Conservation (phyloP, 2,329 filamentous ascomycete genomes). For the Parastagonospora avenae region DNA sequence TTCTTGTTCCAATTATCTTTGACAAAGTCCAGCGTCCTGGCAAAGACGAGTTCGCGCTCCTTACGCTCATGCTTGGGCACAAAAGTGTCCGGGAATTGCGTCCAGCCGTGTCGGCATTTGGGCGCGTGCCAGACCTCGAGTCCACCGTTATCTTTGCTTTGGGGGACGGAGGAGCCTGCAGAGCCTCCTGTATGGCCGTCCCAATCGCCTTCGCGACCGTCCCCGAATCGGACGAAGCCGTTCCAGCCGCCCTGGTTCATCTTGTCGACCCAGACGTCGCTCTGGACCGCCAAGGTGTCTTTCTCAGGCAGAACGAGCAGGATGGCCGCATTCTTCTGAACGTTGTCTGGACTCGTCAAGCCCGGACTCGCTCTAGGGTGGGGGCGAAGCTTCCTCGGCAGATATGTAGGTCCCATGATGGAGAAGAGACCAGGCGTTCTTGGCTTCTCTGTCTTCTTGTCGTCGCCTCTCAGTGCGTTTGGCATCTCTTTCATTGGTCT, state of each 20-base stretch:
- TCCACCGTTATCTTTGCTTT: slow-evolving; percentile 33
- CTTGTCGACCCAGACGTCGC: slow-evolving; percentile 50
- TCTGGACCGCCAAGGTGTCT: slow-evolving; percentile 49
- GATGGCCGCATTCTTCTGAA: slow-evolving; percentile 48
- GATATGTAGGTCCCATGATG: slow-evolving; percentile 50
- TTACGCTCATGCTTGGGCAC: slow-evolving; percentile 46
- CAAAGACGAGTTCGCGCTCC: slow-evolving; percentile 45
- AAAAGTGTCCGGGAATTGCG: slow-evolving; percentile 48
- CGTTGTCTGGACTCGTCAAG: slow-evolving; percentile 36
- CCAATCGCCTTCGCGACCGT: slow-evolving; percentile 40
- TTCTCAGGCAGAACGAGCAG: slow-evolving; percentile 50
- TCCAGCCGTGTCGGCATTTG: slow-evolving; percentile 49
- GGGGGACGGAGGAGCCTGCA: slow-evolving; percentile 14
- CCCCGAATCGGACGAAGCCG: slow-evolving; percentile 41
- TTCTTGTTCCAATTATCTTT: slow-evolving; percentile 42
- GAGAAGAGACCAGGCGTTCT: slow-evolving; percentile 45
- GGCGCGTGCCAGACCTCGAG: slow-evolving; percentile 48
- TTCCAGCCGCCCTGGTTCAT: slow-evolving; percentile 42
- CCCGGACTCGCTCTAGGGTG: slow-evolving; percentile 51
- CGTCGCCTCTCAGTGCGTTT: slow-evolving; percentile 39
- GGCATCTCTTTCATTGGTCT: slow-evolving; percentile 45
- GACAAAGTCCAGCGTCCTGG: slow-evolving; percentile 44
- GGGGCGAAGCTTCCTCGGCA: slow-evolving; percentile 42
- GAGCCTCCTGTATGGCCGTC: slow-evolving; percentile 28
- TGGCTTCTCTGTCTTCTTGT: slow-evolving; percentile 34